phyloP scores from a whole-genome alignment of 176 grass and related monocot genomes.

The Bolboschoenus planiculmis region DNA sequence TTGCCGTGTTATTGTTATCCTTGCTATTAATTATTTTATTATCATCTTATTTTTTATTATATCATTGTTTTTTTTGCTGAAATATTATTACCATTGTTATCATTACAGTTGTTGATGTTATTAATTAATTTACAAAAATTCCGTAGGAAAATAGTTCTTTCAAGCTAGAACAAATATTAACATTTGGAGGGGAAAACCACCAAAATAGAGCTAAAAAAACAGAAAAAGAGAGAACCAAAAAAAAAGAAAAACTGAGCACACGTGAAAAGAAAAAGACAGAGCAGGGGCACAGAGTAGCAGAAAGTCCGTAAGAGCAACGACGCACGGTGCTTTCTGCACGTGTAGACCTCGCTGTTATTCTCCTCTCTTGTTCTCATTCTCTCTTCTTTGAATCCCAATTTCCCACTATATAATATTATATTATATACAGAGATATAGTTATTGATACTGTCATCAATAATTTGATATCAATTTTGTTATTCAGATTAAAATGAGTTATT shows the following conservation, averaged over 20 bases:
- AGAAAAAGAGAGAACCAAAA: no score
- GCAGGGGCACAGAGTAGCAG: background rate
- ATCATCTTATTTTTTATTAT: background rate
- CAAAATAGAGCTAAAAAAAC: background rate
- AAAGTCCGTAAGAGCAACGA: constrained; percentile 2
- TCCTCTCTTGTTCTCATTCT: background rate
- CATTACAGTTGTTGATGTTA: background rate
- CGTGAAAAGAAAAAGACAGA: constrained; percentile 6
- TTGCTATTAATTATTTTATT: background rate
- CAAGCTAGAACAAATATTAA: background rate
- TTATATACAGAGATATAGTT: no score
- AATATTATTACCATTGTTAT: background rate
- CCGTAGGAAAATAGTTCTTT: background rate
- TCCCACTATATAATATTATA: no score
- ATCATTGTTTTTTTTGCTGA: background rate
- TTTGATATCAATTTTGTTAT: no score
- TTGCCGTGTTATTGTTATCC: background rate
- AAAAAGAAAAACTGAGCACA: background rate
- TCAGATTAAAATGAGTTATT: no score
- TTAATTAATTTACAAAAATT: background rate
- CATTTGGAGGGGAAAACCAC: background rate
- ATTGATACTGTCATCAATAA: no score
- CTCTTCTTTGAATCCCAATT: background rate
- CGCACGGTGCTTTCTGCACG: background rate
- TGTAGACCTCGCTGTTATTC: background rate